Conservation (phyloP, 495 filamentous ascomycete genomes). For the Trichoderma parareesei region DNA sequence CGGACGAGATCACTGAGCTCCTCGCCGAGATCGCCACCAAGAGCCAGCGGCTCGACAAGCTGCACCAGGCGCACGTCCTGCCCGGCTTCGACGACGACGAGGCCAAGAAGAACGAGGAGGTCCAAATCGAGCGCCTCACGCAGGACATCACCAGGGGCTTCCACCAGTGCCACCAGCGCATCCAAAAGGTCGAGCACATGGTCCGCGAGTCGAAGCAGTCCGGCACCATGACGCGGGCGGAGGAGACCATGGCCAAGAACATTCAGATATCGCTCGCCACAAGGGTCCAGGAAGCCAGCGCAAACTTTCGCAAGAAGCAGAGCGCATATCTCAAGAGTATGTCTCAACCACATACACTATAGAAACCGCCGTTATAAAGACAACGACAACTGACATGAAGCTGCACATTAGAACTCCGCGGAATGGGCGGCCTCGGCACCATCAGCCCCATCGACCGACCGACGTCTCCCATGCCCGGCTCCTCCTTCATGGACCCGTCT, state of each 20-base stretch:
- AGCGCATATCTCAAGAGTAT: slow-evolving; percentile 90
- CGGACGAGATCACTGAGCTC: slow-evolving; percentile 82
- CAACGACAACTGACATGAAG: too few relatives aligned
- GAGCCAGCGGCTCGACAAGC: slow-evolving; percentile 73
- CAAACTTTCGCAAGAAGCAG: slow-evolving; percentile 91
- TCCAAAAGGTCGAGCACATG: slow-evolving; percentile 80
- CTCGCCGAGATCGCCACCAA: slow-evolving; percentile 76
- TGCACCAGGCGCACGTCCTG: slow-evolving; percentile 94
- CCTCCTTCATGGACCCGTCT: slow-evolving; percentile 55
- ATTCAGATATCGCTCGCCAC: slow-evolving; percentile 84
- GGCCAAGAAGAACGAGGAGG: slow-evolving; percentile 71
- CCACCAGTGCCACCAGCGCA: slow-evolving; percentile 79
- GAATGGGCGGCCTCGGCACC: slow-evolving; percentile 47
- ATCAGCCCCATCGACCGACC: slow-evolving; percentile 37
- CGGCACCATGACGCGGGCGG: slow-evolving; percentile 65
- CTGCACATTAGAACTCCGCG: slow-evolving; percentile 61
- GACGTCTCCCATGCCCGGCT: slow-evolving; percentile 47
- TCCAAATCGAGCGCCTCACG: slow-evolving; percentile 82
- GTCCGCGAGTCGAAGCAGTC: slow-evolving; percentile 60
- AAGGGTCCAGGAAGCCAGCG: slow-evolving; percentile 86
- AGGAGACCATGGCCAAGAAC: slow-evolving; percentile 94
- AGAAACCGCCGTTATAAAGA: too few relatives aligned
- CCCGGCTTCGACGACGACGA: slow-evolving; percentile 96
- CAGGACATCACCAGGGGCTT: slow-evolving; percentile 83
- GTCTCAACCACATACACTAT: slow-evolving; percentile 13